A percentile compares a stretch with the other conserved stretches of the same genome.
phyloP scores from a whole-genome alignment of 1,139 yeast species.

The Taphrina populina region DNA sequence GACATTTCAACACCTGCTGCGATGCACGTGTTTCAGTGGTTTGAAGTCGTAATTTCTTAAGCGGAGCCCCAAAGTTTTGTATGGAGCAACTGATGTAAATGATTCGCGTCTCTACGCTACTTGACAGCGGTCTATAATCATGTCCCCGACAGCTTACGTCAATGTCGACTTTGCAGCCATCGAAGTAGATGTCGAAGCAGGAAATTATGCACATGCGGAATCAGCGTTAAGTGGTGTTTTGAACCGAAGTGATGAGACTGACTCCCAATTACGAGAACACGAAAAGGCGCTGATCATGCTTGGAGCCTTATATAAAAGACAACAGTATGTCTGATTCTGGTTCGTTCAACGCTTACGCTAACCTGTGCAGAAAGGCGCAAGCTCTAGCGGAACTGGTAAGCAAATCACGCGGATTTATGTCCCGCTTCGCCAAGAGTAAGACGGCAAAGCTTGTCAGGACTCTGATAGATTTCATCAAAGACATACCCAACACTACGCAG shows the following conservation, averaged over 20 bases:
- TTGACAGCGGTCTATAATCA: too few relatives aligned
- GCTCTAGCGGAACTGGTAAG: conserved; percentile 63
- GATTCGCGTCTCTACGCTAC: neutral
- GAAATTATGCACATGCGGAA: conserved; percentile 24
- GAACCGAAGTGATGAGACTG: conserved; percentile 41
- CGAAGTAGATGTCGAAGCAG: conserved; percentile 6
- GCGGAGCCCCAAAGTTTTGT: neutral
- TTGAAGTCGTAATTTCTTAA: neutral
- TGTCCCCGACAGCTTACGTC: neutral
- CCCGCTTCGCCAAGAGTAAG: conserved; percentile 82
- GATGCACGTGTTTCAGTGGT: too few relatives aligned
- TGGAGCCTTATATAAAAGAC: conserved; percentile 45
- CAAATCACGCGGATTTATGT: conserved; percentile 67
- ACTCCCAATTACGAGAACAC: conserved; percentile 46
- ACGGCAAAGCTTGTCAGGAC: conserved; percentile 72
- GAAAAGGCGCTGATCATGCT: conserved; percentile 46
- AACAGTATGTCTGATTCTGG: conserved; percentile 38
- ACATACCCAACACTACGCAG: conserved; percentile 65
- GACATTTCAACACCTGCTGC: too few relatives aligned
- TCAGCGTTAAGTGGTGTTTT: conserved; percentile 9
- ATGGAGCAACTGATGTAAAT: neutral
- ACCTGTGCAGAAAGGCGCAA: conserved; percentile 42
- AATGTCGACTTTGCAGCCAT: neutral
- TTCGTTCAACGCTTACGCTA: neutral
- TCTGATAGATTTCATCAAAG: conserved; percentile 74